Base-by-base conservation (phyloP, 2,329 filamentous ascomycete species). In the Colletotrichum gigasporum region DNA sequence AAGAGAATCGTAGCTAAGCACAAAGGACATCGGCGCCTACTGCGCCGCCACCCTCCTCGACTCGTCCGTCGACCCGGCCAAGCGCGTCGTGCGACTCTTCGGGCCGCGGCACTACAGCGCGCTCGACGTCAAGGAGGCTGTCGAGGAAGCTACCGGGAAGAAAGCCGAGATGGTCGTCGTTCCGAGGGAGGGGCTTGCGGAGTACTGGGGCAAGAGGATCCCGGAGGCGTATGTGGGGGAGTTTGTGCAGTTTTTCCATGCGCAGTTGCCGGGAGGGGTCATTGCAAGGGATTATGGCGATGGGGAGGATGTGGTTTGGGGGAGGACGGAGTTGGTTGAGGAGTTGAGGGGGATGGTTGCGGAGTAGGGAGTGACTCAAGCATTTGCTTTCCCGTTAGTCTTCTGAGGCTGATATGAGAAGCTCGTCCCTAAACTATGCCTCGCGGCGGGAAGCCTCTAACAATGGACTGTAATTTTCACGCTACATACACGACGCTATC, bases 71-170 rank as follows among this genome's bases (percentile, higher is more conserved):
- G 41, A 20, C 37, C 35, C 34, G 5, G 63, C 0, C 63, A 54
- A 20, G 67, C 69, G 1, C 45, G 69, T 10, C 42, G 58, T 73
- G 8, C 66, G 71, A 0, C 18, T 76, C 0, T 74, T 70, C 16
- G 75, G 75, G 0, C 75, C 75, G 1, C 68, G 66, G 7, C 41
- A 63, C 6, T 75, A 74, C 51, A 71, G 68, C 30, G 34, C 73
- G 4, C n/a, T 67, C 1, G 75, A 77, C n/a, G 60, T 77, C 12
- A 71, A 73, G 24, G 41, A 67, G 0, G 71, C 69, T 0, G 60
- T 75, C 3, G 73, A 76, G 6, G 66, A 69, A 11, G 68, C 72
- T 2, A 72, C 68, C 0, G 73, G 71, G 0, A 75, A 72, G 45
- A 57, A 68, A 16, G 63, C 67, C 4, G 61, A 70, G n/a, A 16